Base-by-base conservation (phyloP, 2,329 filamentous ascomycete genomes). In the Pestalotiopsis sp. region DNA sequence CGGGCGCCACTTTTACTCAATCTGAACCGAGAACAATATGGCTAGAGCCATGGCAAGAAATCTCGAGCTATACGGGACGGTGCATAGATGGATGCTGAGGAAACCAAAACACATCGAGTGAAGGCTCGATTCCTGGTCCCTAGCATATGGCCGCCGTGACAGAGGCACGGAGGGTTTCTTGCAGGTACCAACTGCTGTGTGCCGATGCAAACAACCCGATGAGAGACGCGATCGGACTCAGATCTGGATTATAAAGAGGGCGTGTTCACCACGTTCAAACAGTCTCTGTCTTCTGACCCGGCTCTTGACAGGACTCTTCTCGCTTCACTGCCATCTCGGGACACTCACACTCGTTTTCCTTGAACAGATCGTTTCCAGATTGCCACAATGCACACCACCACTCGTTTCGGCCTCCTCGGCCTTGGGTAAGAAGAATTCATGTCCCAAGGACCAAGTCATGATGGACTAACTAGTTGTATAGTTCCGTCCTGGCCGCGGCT, bases 311-410 rank as follows among this genome's bases (percentile, higher is more conserved):
- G 64, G 62, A 13, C 25, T 61, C 20, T 60, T 60, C n/a, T 61
- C 52, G 9, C 13, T 66, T 56, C 61, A 41, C 41, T 63, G 45
- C 69, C 68, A 56, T 66, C 67, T 71, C 60, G 67, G 70, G 67
- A 64, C 73, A 60, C 70, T 31, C 56, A 77, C 74, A 72, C 64
- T 77, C 76, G 71, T 75, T 77, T 75, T 67, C 62, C 41, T 23
- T 39, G 31, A 4, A 49, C 61, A 20, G 45, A 20, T 49, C 64
- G 52, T 64, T 63, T 72, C 64, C 64, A 67, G 66, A 68, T 63
- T 65, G 36, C 62, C 65, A 65, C 63, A 68, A 79, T 79, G 76
- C 72, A 69, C 69, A 23, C 67, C 9, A 68, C 67, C 65, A 71
- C 71, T 68, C 66, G 66, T 62, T 71, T 77, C 59, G 72, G 73